A percentile compares a stretch with the other conserved stretches of the same genome.
These are phyloP conservation scores for Penicillium sp. DNA, from an alignment of 2,329 filamentous ascomycete species.

Conservation along the genomic window DNA sequence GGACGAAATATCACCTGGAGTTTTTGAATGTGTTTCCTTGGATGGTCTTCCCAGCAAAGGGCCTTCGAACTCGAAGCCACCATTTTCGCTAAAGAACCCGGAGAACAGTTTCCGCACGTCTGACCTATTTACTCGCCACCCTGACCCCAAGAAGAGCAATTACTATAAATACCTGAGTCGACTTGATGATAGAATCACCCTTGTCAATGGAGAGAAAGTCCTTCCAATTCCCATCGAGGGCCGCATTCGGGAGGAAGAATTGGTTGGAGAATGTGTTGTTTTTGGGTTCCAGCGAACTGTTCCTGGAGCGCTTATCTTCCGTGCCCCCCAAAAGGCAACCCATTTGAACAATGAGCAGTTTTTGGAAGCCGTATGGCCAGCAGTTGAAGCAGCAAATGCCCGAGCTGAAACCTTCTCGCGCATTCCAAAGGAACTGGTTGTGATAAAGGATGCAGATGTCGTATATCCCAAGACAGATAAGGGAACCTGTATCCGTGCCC, in stretches of 20 bases:
- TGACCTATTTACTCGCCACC: constrained; percentile 53
- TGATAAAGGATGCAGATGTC: constrained; percentile 52
- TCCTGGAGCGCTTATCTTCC: constrained; percentile 54
- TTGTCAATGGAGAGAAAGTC: constrained; percentile 57
- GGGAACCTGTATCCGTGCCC: constrained; percentile 59
- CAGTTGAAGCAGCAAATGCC: constrained; percentile 57
- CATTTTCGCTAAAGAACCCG: constrained; percentile 37
- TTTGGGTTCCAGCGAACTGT: constrained; percentile 59
- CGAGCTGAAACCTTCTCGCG: constrained; percentile 58
- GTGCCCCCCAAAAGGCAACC: constrained; percentile 57
- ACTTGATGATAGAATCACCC: constrained; percentile 52
- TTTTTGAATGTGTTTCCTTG: constrained; percentile 44
- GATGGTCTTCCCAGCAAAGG: constrained; percentile 43
- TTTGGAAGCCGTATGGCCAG: constrained; percentile 50
- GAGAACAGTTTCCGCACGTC: constrained; percentile 65
- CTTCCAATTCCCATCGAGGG: constrained; percentile 57
- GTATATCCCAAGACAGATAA: constrained; percentile 61
- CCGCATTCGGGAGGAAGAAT: constrained; percentile 55
- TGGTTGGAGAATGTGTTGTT: constrained; percentile 62
- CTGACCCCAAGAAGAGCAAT: constrained; percentile 44
- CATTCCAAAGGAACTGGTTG: constrained; percentile 59
- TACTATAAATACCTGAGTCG: constrained; percentile 48
- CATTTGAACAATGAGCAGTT: constrained; percentile 53
- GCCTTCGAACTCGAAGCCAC: constrained; percentile 49
- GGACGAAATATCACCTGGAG: constrained; percentile 40